Conservation (phyloP, 2,329 filamentous ascomycete species). For the Fusarium oxysporum region DNA sequence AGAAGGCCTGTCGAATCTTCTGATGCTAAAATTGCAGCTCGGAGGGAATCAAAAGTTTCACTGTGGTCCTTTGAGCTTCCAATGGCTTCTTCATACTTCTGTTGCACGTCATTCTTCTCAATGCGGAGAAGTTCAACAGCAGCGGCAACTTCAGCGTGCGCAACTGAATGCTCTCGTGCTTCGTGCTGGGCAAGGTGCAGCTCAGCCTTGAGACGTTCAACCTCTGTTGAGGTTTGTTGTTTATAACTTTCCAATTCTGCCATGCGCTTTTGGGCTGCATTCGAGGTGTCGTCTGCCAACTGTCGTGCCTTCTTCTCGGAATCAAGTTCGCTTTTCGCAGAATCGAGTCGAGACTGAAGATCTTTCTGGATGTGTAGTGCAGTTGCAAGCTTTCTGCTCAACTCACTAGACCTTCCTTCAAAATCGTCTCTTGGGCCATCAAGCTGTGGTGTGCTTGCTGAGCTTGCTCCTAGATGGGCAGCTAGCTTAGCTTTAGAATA, state of each 20-base stretch:
- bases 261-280: conserved; percentile 84
- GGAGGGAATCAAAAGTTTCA: conserved; percentile 78
- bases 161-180: conserved; percentile 83
- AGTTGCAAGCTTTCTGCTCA: conserved; percentile 84
- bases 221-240: conserved; percentile 84
- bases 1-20: conserved; percentile 80
- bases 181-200: conserved; percentile 83
- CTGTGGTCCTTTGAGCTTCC: conserved; percentile 76
- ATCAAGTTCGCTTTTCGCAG: conserved; percentile 76
- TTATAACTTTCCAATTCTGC: conserved; percentile 85
- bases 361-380: conserved; percentile 84
- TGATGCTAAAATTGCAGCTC: conserved; percentile 82
- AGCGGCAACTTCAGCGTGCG: conserved; percentile 80
- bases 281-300: conserved; percentile 87
- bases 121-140: conserved; percentile 80
- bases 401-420: conserved; percentile 67
- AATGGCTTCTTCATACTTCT: conserved; percentile 74
- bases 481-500: conserved; percentile 95
- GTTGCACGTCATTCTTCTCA: conserved; percentile 84
- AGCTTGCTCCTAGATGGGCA: conserved; percentile 76
- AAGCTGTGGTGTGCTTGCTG: conserved; percentile 68
- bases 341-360: conserved; percentile 80
- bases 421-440: conserved; percentile 73
- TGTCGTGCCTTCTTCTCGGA: conserved; percentile 84
- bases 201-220: conserved; percentile 87